phyloP scores from a whole-genome alignment of 192 early-diverging fungal genomes.

The Coemansia sp. region DNA sequence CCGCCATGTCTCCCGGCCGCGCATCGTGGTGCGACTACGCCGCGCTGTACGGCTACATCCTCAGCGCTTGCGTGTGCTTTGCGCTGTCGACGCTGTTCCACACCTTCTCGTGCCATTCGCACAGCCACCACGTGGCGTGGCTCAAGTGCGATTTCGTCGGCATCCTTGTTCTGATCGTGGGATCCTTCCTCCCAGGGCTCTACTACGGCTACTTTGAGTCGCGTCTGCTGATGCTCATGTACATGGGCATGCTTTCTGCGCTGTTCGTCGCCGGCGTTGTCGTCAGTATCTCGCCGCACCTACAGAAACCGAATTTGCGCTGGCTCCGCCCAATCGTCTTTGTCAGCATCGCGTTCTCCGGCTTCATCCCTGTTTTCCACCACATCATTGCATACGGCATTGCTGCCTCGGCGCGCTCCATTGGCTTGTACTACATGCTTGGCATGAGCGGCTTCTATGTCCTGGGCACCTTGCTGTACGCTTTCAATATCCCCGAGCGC shows the following conservation, averaged over 20 bases:
- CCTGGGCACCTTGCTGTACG: slow-evolving; percentile 85
- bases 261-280: slow-evolving; percentile 69
- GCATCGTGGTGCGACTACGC: slow-evolving; percentile 64
- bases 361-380: slow-evolving; percentile 75
- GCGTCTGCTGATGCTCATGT: slow-evolving; percentile 53
- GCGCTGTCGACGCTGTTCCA: slow-evolving; percentile 79
- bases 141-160: slow-evolving; percentile 88
- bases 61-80: slow-evolving; percentile 77
- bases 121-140: slow-evolving; percentile 51
- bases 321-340: slow-evolving; percentile 80
- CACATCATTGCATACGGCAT: slow-evolving; percentile 70
- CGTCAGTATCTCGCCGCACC: slow-evolving; percentile 63
- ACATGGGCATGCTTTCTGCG: slow-evolving; percentile 60
- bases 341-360: slow-evolving; percentile 72
- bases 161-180: slow-evolving; percentile 79
- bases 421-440: slow-evolving; percentile 67
- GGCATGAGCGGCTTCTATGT: slow-evolving; percentile 77
- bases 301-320: slow-evolving; percentile 74
- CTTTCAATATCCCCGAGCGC: slow-evolving; percentile 75
- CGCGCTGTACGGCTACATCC: slow-evolving; percentile 75
- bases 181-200: slow-evolving; percentile 51
- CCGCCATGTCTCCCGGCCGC: slow-evolving; percentile 42
- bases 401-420: slow-evolving; percentile 51
- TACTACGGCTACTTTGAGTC: slow-evolving; percentile 64
- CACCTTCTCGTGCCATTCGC: slow-evolving; percentile 81